Conservation (phyloP, 106 monocot genomes). For the Acanthochlamys bracteata region DNA sequence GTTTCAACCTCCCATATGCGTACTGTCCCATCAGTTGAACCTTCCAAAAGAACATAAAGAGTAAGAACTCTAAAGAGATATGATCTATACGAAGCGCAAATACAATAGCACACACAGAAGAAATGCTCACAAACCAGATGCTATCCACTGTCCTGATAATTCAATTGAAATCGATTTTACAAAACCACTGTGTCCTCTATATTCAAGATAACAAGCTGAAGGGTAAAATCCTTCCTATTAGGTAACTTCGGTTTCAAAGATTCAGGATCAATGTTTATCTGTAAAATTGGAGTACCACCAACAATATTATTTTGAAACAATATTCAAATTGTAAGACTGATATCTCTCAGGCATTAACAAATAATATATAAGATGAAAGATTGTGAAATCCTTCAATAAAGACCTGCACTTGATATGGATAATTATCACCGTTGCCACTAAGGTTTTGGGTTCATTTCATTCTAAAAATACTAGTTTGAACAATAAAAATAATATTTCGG, state of each 20-base stretch:
- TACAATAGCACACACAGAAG: too few species aligned
- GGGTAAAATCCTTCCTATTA: constrained; percentile 88
- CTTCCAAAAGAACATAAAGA: constrained; percentile 19
- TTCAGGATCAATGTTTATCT: constrained; percentile 99
- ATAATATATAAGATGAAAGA: not conserved
- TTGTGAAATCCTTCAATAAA: not conserved
- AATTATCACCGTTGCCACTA: too few species aligned
- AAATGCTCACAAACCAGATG: constrained; percentile 60
- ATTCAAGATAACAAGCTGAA: constrained; percentile 83
- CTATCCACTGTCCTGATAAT: constrained; percentile 79
- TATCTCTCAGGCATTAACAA: not conserved
- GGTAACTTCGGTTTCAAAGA: constrained; percentile 92
- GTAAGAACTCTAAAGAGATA: not conserved
- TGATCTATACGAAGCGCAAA: not conserved
- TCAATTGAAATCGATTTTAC: constrained; percentile 77
- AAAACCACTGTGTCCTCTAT: constrained; percentile 74
- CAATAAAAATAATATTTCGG: too few species aligned
- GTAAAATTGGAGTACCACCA: not conserved
- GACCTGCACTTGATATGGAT: too few species aligned
- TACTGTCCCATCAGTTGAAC: constrained; percentile 83
- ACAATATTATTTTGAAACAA: not conserved
- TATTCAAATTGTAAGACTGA: too few species aligned
- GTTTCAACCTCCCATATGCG: constrained; percentile 94
- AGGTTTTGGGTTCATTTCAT: too few species aligned
- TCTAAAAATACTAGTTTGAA: too few species aligned